Conservation (phyloP, 495 filamentous ascomycete species). For the Bombardia bombarda region DNA sequence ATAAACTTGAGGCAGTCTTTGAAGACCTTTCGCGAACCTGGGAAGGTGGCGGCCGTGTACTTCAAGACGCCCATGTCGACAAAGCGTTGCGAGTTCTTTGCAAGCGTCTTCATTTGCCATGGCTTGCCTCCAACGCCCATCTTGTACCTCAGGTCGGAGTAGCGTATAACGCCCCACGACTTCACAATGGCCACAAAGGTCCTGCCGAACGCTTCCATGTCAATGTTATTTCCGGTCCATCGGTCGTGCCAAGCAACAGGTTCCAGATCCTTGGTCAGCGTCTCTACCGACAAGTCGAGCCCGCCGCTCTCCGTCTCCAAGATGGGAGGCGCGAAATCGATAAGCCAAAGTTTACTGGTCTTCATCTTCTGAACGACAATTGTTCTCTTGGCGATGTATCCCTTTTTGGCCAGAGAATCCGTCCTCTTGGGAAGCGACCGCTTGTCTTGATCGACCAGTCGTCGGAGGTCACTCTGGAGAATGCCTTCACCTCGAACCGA, state of each 20-base stretch:
- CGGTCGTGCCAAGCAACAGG: conserved; percentile 36
- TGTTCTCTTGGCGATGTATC: conserved; percentile 76
- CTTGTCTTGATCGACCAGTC: conserved; percentile 76
- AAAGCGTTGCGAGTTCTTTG: conserved; percentile 60
- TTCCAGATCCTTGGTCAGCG: conserved; percentile 31
- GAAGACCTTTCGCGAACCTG: conserved; percentile 35
- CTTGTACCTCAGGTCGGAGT: conserved; percentile 54
- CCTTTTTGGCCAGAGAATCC: conserved; percentile 61
- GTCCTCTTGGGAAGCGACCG: conserved; percentile 79
- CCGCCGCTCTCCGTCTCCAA: conserved; percentile 27
- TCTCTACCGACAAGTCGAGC: conserved; percentile 21
- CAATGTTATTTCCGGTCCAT: conserved; percentile 47
- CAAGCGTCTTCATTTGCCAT: conserved; percentile 60
- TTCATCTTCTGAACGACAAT: conserved; percentile 54
- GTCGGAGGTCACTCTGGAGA: conserved; percentile 68
- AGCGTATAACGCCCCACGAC: conserved; percentile 39
- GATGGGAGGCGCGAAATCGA: conserved; percentile 44
- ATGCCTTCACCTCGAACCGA: conserved; percentile 61
- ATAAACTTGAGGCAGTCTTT: conserved; percentile 65
- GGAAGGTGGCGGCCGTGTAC: conserved; percentile 54
- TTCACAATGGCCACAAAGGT: conserved; percentile 41
- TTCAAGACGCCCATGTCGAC: conserved; percentile 61
- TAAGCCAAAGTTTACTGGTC: conserved; percentile 62
- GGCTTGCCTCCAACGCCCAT: conserved; percentile 48
- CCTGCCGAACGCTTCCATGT: conserved; percentile 39